Evolutionary conservation across 768 basidiomycete species (phyloP).

Genomic region (Leccinum imitatum): DNA sequence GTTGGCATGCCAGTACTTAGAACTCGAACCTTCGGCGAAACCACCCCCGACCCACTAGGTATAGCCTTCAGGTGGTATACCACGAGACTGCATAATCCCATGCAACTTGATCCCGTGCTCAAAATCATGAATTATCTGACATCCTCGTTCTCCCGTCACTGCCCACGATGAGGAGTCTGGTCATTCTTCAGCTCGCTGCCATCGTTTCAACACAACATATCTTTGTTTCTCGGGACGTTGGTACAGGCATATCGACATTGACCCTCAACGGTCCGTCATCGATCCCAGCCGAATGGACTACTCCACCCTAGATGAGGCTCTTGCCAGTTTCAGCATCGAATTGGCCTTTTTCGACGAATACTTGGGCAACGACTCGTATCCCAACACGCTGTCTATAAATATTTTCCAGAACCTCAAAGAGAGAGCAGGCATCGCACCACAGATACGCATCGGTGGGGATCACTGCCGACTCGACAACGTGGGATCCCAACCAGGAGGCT

Average conservation of each 20-base stretch:
- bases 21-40: neutral
- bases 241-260: constrained; percentile 18
- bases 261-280: constrained; percentile 41
- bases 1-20: neutral
- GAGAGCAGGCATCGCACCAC: constrained; percentile 44
- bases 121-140: neutral
- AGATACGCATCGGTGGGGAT: constrained; percentile 53
- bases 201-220: constrained; percentile 12
- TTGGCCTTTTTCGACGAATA: constrained; percentile 54
- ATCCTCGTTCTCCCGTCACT: neutral
- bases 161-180: constrained; percentile 12
- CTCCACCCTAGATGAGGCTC: constrained; percentile 42
- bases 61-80: neutral
- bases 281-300: constrained; percentile 43
- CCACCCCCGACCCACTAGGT: neutral
- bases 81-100: neutral
- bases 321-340: constrained; percentile 56
- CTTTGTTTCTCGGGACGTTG: constrained; percentile 6
- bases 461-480: constrained; percentile 53
- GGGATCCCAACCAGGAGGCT: constrained; percentile 40
- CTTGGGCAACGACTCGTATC: constrained; percentile 43
- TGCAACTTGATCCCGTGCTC: constrained; percentile 1
- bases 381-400: constrained; percentile 44
- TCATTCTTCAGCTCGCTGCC: neutral
- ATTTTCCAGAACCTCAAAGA: constrained; percentile 46